A percentile compares a stretch with the other conserved stretches of the same genome.
Evolutionary conservation across 768 basidiomycete species (phyloP).

Genomic region (Phaffia australis): DNA sequence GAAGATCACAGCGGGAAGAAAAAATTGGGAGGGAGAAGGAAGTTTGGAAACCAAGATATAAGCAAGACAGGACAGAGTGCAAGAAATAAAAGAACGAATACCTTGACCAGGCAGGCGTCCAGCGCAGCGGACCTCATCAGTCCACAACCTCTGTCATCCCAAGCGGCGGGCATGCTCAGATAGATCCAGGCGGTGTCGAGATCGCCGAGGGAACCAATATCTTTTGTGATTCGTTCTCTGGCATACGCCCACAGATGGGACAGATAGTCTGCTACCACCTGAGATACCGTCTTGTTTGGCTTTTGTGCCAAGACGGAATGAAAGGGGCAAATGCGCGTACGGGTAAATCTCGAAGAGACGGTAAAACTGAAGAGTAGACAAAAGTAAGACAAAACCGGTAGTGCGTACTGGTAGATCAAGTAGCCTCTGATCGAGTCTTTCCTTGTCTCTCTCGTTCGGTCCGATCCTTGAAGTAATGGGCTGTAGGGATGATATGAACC

Average conservation of each 20-base stretch:
- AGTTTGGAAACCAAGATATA: not conserved
- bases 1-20: no score
- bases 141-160: constrained; percentile 75
- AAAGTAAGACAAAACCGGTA: not conserved
- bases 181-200: constrained; percentile 73
- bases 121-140: constrained; percentile 80
- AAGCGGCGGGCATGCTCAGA: constrained; percentile 79
- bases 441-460: no score
- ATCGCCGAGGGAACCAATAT: constrained; percentile 76
- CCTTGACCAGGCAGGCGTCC: constrained; percentile 59
- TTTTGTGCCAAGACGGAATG: constrained; percentile 32
- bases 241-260: constrained; percentile 77
- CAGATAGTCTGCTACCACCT: constrained; percentile 74
- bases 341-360: no score
- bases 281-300: constrained; percentile 63
- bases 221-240: constrained; percentile 71
- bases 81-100: constrained; percentile 43
- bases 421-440: constrained; percentile 57
- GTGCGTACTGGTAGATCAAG: constrained; percentile 62
- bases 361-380: not conserved
- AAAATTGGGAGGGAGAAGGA: not conserved
- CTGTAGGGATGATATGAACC: constrained; percentile 81
- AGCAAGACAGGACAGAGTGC: not conserved
- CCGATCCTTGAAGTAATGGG: constrained; percentile 65
- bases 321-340: not conserved